Conservation (phyloP, 2,329 filamentous ascomycete species). For the Phaeosphaeriaceae sp. region DNA sequence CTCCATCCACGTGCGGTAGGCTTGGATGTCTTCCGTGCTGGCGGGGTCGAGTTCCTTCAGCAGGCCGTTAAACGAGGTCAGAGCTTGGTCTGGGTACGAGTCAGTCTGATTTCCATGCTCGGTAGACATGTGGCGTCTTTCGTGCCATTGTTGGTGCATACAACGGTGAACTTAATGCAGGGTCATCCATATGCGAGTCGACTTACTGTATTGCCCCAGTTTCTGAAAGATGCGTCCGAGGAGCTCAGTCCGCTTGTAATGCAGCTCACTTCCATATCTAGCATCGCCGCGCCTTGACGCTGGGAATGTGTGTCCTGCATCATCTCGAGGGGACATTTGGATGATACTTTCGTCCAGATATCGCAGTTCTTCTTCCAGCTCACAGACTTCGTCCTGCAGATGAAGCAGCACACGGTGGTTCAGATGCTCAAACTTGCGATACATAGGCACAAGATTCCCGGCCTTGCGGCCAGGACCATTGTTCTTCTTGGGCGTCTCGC, state of each 20-base stretch:
- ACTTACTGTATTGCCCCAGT: conserved; percentile 70
- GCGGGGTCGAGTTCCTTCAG: conserved; percentile 61
- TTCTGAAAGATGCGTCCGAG: conserved; percentile 70
- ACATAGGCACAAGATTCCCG: conserved; percentile 64
- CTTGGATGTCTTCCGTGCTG: conserved; percentile 57
- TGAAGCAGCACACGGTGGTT: conserved; percentile 84
- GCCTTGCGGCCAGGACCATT: conserved; percentile 17
- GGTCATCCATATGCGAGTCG: background rate
- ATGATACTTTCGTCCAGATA: conserved; percentile 69
- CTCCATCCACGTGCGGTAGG: conserved; percentile 64
- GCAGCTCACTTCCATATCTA: conserved; percentile 62
- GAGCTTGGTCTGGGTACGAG: conserved; percentile 52
- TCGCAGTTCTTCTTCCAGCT: conserved; percentile 80
- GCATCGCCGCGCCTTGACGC: conserved; percentile 67
- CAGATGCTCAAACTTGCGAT: conserved; percentile 80
- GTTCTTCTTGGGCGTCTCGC: conserved; percentile 32
- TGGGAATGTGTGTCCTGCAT: conserved; percentile 50
- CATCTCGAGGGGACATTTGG: conserved; percentile 41
- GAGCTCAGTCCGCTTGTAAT: conserved; percentile 67
- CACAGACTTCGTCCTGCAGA: conserved; percentile 82
- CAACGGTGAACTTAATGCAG: background rate
- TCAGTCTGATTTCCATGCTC: conserved; percentile 18
- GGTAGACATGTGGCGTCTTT: conserved; percentile 3
- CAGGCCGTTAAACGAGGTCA: conserved; percentile 64
- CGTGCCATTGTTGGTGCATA: background rate